Evolutionary conservation across 331 rosid genomes (phyloP).

Genomic region (Quercus phellos): DNA sequence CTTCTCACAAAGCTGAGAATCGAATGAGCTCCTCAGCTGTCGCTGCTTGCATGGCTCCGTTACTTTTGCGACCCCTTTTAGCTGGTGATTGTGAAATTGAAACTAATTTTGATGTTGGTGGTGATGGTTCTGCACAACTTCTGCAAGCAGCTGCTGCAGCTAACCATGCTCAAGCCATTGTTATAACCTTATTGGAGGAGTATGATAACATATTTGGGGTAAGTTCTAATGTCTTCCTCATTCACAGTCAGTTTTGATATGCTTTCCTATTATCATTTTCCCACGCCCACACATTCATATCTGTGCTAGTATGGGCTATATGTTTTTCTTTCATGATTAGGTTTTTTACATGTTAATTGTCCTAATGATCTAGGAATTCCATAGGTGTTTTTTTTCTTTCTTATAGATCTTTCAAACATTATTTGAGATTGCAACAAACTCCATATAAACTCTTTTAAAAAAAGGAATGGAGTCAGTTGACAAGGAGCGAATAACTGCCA

Average conservation of each 20-base stretch:
- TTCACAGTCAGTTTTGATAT: constrained; percentile 1
- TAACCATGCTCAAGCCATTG: constrained; percentile 96
- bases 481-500: background rate
- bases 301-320: constrained; percentile 10
- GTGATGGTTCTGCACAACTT: constrained; percentile 89
- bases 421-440: background rate
- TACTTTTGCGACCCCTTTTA: constrained; percentile 94
- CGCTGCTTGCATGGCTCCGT: constrained; percentile 99
- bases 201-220: constrained; percentile 85
- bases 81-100: constrained; percentile 95
- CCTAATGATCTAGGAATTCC: background rate
- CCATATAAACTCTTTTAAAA: background rate
- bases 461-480: background rate
- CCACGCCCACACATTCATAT: background rate
- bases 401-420: constrained; percentile 9
- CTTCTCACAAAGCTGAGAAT: constrained; percentile 71
- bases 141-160: constrained; percentile 99
- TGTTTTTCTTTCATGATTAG: constrained; percentile 1
- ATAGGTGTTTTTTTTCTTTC: constrained; percentile 5
- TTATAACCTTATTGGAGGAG: constrained; percentile 88
- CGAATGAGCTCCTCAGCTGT: constrained; percentile 98
- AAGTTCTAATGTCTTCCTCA: constrained; percentile 11
- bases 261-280: constrained; percentile 10
- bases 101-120: constrained; percentile 84
- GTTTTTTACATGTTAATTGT: constrained; percentile 4